These are phyloP conservation scores for grape (Vitis vinifera) DNA, from an alignment of 164 flowering plant species.

Conservation along the genomic window ASM3070453v1 NC_081817.1:5200501-5201000, in stretches of 20 bases:
- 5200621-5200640: no score
- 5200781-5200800: not conserved
- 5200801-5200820: not conserved
- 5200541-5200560: no score
- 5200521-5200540: no score
- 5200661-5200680: no score
- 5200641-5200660: no score
- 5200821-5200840: not conserved
- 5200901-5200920: not conserved
- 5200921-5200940: not conserved
- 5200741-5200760: not conserved
- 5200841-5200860: not conserved
- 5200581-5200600: no score
- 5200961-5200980: conserved; percentile 55
- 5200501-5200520: no score
- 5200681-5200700: no score
- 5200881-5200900: not conserved
- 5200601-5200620: no score
- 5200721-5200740: not conserved
- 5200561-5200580: no score
- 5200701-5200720: not conserved
- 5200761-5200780: not conserved
- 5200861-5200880: not conserved
- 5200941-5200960: conserved; percentile 23
- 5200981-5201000: conserved; percentile 40